Evolutionary conservation across 345 rosid species (phyloP), one percentile per base, ranked within the genome.

Genomic region (Lepidium africanum): DNA sequence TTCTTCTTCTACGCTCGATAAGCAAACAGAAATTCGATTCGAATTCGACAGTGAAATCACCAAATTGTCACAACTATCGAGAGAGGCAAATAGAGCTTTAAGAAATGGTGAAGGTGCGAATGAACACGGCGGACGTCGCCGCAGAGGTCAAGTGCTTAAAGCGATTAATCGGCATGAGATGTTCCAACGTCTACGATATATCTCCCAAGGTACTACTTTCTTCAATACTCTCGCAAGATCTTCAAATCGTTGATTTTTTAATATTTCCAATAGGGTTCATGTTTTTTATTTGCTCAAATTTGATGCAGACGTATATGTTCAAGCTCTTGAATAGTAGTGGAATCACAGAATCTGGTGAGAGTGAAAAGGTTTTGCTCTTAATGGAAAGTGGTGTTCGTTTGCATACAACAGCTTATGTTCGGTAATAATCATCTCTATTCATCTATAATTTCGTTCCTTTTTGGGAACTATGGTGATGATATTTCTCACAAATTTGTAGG

Each of bases 121-220:
- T 94, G 96, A 94, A 89, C 88, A 94, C 96, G 83, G 99, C 97
- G 71, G 97, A 91, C 68, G 97, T 94, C 75, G 99, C 99, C 47
- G 96, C 97, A 5, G 99, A 91, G 78, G 99, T 91, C 47, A 95
- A 91, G 77, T 91, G 96, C 80, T 65, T 89, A 61, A 87, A 96
- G 63, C 75, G 85, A 2, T 77, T 95, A 41, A 91, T 95, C 78
- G 97, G 97, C 76, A 89, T 91, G 96, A 88, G 97, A 33, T 95
- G 97, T 61, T 89, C 97, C 69, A 91, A 95, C 65, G 96, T 91
- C 85, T 95, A 95, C 70, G 97, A 95, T 81, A 92, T 95, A 81
- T 78, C 95, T 30, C 96, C 99, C 47, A 91, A 95, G 97, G 97
- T 89, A 45, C 10, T 16, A 21, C 25, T 17, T 37, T 51, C 37